Percentiles rank a stretch among this genome's conserved stretches.
Conservation (phyloP, 2,329 filamentous ascomycete genomes). For the Colletotrichum noveboracense region DNA sequence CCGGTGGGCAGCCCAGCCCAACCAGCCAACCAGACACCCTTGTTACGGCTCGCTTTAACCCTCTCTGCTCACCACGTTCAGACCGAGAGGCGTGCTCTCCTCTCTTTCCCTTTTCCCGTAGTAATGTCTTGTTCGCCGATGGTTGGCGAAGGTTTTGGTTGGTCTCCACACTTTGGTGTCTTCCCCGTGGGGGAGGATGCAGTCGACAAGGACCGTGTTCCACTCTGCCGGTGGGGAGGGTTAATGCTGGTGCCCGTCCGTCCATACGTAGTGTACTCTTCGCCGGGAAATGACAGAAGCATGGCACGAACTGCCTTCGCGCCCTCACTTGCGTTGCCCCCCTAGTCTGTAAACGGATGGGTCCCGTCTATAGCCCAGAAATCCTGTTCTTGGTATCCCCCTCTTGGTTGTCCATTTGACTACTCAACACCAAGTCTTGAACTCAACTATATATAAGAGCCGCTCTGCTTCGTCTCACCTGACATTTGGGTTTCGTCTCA, state of each 20-base stretch:
- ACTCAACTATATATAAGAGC: background rate
- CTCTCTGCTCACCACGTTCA: constrained; percentile 2
- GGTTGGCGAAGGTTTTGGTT: background rate
- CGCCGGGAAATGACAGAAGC: background rate
- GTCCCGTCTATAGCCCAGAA: background rate
- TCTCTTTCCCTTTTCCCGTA: background rate
- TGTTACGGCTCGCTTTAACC: background rate
- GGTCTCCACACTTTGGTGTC: background rate
- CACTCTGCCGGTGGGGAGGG: background rate
- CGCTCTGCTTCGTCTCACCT: background rate
- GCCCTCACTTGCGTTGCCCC: background rate
- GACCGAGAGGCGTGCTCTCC: background rate
- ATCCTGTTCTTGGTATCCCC: constrained; percentile 2
- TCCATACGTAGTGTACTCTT: background rate
- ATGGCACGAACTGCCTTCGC: background rate
- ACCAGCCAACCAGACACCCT: background rate
- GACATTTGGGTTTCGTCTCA: background rate
- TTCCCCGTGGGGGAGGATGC: background rate
- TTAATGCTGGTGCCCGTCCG: background rate
- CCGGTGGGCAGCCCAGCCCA: background rate
- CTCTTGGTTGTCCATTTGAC: background rate
- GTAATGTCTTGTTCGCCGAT: background rate
- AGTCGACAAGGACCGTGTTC: background rate
- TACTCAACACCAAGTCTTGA: background rate
- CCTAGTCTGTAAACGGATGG: constrained; percentile 2